Evolutionary conservation across 805 yeast genomes (phyloP), one percentile per base, ranked within the genome.

Genomic region (Metschnikowia noctiluminum): DNA sequence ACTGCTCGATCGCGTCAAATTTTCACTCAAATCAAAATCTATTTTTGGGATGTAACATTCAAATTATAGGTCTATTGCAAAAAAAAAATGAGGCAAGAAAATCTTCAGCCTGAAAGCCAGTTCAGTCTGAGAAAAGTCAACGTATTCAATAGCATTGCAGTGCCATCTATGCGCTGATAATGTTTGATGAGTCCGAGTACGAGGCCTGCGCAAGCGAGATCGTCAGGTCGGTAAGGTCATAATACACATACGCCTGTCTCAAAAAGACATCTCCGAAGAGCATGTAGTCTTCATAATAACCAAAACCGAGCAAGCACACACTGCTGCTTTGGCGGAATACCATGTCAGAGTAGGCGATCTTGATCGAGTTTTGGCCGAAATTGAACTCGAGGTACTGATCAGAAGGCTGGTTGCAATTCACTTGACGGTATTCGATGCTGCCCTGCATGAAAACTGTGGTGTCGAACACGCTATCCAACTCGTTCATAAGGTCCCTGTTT

Each of bases 211-310:
- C 58, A 34, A 13, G n/a, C 36, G 36, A 34, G n/a, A 34, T 34
- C 15, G 36, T 34, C 36, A 34, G n/a, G 14, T 34, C 36, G n/a
- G 14, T 34, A 14, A 13, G 36, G 36, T 34, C 36, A 14, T 34
- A 34, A 5, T 13, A 50, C 14, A 52, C 52, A 41, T 57, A 55
- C 11, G 56, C 58, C 35, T 48, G 39, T 43, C 61, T 48, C 50
- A 57, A 48, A 40, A 55, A 55, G 13, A 50, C 52, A 26, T 57
- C 56, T 1, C 61, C 61, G 35, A 52, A 50, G 34, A 49, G 46
- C 30, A 26, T 37, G 42, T 38, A n/a, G 42, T 42, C 46, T 15
- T 45, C 9, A 45, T 41, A 32, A 35, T 48, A 40, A 3, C 45
- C 45, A 42, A 52, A 52, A 2, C 55, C 55, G 44, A 51, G 46